Conservation (phyloP, 257 asterid genomes). For the Echites panduratus region DNA sequence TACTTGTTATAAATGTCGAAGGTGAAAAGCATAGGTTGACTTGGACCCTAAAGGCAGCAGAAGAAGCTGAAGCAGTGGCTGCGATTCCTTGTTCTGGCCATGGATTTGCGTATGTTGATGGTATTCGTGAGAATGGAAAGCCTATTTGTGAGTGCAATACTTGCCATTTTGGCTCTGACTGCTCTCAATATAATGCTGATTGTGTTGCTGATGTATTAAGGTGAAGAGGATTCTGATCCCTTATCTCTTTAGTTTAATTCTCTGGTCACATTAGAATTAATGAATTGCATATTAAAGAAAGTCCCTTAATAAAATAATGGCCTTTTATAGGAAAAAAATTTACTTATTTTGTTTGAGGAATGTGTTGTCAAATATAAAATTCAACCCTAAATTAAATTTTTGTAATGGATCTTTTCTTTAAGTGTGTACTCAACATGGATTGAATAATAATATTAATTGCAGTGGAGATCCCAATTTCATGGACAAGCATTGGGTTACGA, state of each 20-base stretch:
- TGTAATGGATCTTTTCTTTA: no score
- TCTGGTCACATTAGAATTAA: no score
- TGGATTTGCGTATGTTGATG: constrained; percentile 58
- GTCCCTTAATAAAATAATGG: no score
- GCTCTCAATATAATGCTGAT: constrained; percentile 30
- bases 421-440: no score
- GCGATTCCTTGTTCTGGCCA: constrained; percentile 48
- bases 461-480: constrained; percentile 33
- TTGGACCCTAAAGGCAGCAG: constrained; percentile 32
- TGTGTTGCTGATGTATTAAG: constrained; percentile 53
- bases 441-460: constrained; percentile 6
- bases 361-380: no score
- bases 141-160: constrained; percentile 62
- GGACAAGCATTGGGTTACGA: constrained; percentile 45
- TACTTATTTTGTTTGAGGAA: no score
- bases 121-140: constrained; percentile 21
- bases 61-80: constrained; percentile 56
- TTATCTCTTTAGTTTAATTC: background rate
- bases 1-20: background rate
- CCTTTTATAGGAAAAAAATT: no score
- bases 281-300: no score
- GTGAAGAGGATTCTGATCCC: constrained; percentile 11
- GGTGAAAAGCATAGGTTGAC: background rate
- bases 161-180: constrained; percentile 53
- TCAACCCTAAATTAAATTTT: no score